Base-by-base conservation (phyloP, 495 filamentous ascomycete species). In the Hyaloscypha finlandica region DNA sequence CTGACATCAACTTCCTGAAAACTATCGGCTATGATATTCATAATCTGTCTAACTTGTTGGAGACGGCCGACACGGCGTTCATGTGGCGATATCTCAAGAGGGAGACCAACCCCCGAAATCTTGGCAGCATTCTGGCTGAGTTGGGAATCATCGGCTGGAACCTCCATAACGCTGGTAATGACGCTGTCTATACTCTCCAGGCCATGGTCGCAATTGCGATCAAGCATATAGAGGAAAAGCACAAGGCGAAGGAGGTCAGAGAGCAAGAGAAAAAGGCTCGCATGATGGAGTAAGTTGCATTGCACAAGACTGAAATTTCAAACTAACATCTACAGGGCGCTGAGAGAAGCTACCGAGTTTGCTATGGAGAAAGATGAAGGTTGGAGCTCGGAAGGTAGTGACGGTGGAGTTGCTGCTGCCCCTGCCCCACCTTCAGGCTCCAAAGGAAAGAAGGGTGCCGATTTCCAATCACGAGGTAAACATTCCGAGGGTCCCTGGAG, bases 151-250 rank as follows among this genome's bases (percentile, higher is more conserved):
- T 74, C 2, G 84, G 77, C 6, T 83, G 81, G 78, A 78, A 93
- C 69, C 78, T 94, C 53, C 95, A 99, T 77, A 97, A 98, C 71
- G 95, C 90, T 4, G 86, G 95, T n/a, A 99, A 99, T 74, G 95
- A 99, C 73, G 95, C 95, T 5, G 86, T 85, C 6, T 96, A 91
- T 75, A 94, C 94, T 0, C 73, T 97, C 66, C 86, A 88, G 67
- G 90, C 86, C 32, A 83, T 97, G 81, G 74, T 98, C 12, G 83
- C 78, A 14, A 83, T 97, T 69, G 81, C 85, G 54, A 73, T 92
- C 66, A 80, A 77, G 71, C 67, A 74, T 51, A 70, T 75, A 57
- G 42, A 71, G 9, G 39, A 62, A 29, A 63, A 32, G 30, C 56
- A 73, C n/a, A 72, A 74, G 22, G 72, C 74, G 25, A 76, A 70